phyloP scores from a whole-genome alignment of 2,329 filamentous ascomycete genomes.

The Aspergillus fumigatiaffinis region DNA sequence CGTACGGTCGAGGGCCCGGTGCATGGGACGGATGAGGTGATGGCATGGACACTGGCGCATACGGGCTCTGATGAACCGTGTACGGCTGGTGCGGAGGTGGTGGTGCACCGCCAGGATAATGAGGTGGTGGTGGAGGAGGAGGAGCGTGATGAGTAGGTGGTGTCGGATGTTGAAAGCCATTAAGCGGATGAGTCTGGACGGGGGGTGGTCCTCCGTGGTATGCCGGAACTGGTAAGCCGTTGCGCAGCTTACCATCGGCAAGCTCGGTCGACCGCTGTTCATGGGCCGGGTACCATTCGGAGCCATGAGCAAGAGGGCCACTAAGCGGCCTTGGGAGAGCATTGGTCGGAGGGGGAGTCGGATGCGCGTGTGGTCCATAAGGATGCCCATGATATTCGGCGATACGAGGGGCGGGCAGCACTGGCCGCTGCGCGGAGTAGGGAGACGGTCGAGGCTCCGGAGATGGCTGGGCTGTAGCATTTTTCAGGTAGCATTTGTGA shows the following conservation, averaged over 20 bases:
- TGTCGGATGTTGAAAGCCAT: constrained; percentile 39
- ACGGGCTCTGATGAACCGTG: constrained; percentile 34
- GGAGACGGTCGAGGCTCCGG: constrained; percentile 34
- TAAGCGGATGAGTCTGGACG: constrained; percentile 53
- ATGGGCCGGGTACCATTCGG: constrained; percentile 34
- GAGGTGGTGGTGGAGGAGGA: constrained; percentile 26
- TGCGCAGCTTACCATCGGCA: constrained; percentile 27
- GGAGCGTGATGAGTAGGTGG: constrained; percentile 27
- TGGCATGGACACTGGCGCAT: constrained; percentile 31
- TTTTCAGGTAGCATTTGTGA: constrained; percentile 64
- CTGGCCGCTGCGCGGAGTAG: constrained; percentile 31
- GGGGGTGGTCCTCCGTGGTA: constrained; percentile 35
- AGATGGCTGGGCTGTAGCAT: constrained; percentile 30
- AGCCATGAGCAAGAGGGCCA: constrained; percentile 24
- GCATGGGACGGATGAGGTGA: constrained; percentile 34
- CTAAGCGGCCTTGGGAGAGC: constrained; percentile 28
- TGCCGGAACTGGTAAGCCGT: constrained; percentile 31
- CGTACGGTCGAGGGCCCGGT: constrained; percentile 30
- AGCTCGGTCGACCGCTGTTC: constrained; percentile 33
- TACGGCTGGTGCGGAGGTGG: constrained; percentile 36
- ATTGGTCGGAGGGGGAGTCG: constrained; percentile 18
- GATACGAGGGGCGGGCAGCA: constrained; percentile 30
- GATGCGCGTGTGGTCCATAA: constrained; percentile 29
- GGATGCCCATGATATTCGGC: constrained; percentile 27
- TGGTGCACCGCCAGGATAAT: constrained; percentile 30